A percentile compares a stretch with the other conserved stretches of the same genome.
Conservation (phyloP, 805 yeast genomes). For the Monosporozyma aquatica region DNA sequence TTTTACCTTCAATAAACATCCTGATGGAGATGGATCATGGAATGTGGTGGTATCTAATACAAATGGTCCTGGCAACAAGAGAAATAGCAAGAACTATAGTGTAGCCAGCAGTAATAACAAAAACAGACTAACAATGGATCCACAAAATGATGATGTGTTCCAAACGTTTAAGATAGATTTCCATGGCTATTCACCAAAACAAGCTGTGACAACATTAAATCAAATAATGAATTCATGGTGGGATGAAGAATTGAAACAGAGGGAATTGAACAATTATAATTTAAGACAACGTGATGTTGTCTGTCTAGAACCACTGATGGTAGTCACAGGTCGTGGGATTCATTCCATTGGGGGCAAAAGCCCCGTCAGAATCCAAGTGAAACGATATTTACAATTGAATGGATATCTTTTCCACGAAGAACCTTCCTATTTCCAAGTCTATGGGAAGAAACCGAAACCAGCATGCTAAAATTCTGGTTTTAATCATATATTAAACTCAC, state of each 20-base stretch:
- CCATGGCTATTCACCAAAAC: slow-evolving; percentile 43
- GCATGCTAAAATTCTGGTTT: too few relatives aligned
- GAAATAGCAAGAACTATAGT: background rate
- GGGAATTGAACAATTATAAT: slow-evolving; percentile 36
- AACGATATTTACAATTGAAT: slow-evolving; percentile 30
- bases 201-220: slow-evolving; percentile 36
- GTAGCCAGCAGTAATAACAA: background rate
- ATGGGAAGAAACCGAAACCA: slow-evolving; percentile 30
- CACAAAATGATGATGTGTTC: background rate
- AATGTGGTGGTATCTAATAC: too few relatives aligned
- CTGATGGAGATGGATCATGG: background rate
- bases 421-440: slow-evolving; percentile 35
- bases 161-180: slow-evolving; percentile 37
- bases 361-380: slow-evolving; percentile 38
- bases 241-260: slow-evolving; percentile 39
- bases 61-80: too few relatives aligned
- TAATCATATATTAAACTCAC: too few relatives aligned
- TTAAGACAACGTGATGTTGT: slow-evolving; percentile 31
- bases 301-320: slow-evolving; percentile 36
- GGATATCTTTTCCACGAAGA: slow-evolving; percentile 41
- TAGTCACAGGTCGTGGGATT: slow-evolving; percentile 63
- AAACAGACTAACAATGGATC: too few relatives aligned
- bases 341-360: slow-evolving; percentile 55
- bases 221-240: slow-evolving; percentile 49
- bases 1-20: background rate